A percentile compares a stretch with the other conserved stretches of the same genome.
These are phyloP conservation scores for Geotrichum ghanense DNA, from an alignment of 805 yeast species.

Conservation along the genomic window DNA sequence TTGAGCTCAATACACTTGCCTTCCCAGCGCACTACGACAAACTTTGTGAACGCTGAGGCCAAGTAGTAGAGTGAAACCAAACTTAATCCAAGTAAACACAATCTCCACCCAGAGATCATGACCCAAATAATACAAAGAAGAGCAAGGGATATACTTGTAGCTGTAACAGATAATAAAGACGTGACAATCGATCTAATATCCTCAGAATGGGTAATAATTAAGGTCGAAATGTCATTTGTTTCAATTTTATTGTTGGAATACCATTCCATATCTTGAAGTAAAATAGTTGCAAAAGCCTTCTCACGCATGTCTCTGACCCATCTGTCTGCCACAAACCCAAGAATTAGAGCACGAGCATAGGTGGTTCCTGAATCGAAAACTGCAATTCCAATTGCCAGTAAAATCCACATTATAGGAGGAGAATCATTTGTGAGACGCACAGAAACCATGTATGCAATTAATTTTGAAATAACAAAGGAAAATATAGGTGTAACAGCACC, in stretches of 20 bases:
- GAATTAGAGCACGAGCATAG: slow-evolving; percentile 37
- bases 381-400: slow-evolving; percentile 52
- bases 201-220: slow-evolving; percentile 71
- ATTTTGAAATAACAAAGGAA: slow-evolving; percentile 62
- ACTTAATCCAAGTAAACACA: slow-evolving; percentile 72
- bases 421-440: slow-evolving; percentile 13
- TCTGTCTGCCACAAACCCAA: slow-evolving; percentile 51
- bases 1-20: slow-evolving; percentile 37
- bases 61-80: slow-evolving; percentile 53
- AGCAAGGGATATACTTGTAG: slow-evolving; percentile 44
- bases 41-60: slow-evolving; percentile 39
- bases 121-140: slow-evolving; percentile 69
- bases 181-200: slow-evolving; percentile 59
- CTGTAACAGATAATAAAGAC: slow-evolving; percentile 43
- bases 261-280: slow-evolving; percentile 34
- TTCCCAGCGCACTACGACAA: slow-evolving; percentile 43
- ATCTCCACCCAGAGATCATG: slow-evolving; percentile 67
- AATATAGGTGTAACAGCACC: slow-evolving; percentile 68
- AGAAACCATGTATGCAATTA: slow-evolving; percentile 54
- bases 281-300: slow-evolving; percentile 35
- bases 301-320: slow-evolving; percentile 52
- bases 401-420: slow-evolving; percentile 50
- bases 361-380: slow-evolving; percentile 46
- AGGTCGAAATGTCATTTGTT: slow-evolving; percentile 42
- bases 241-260: slow-evolving; percentile 21